Evolutionary conservation across 345 rosid genomes (phyloP).

Genomic region (Eucalyptus globulus): DNA sequence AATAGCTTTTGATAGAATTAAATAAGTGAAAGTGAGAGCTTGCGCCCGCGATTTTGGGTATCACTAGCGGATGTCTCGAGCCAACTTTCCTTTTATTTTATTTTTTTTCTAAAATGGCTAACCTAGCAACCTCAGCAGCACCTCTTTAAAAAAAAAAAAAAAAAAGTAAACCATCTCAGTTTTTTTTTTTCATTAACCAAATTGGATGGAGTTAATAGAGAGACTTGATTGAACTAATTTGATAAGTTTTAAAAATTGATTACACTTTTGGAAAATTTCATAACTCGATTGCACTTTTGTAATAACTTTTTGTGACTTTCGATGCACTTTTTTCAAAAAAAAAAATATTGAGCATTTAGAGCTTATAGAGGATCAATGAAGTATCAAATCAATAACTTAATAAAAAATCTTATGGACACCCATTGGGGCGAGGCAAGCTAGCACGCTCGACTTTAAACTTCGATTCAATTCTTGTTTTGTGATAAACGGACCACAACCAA

Average conservation of each 20-base stretch:
- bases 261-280: no score
- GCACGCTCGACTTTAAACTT: not conserved
- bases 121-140: not conserved
- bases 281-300: not conserved
- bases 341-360: not conserved
- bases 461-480: not conserved
- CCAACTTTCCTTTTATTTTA: slow-evolving; percentile 23
- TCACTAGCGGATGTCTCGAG: slow-evolving; percentile 73
- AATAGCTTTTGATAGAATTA: not conserved
- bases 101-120: no score
- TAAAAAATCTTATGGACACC: no score
- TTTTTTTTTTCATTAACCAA: not conserved
- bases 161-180: not conserved
- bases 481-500: not conserved
- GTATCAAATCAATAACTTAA: not conserved
- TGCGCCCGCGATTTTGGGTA: slow-evolving; percentile 59
- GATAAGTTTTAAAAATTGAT: no score
- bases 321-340: rapidly evolving
- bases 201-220: no score
- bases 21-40: slow-evolving; percentile 8
- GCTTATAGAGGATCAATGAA: not conserved
- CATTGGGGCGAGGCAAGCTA: not conserved
- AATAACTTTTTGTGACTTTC: not conserved
- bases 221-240: no score
- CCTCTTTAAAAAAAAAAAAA: not conserved